Evolutionary conservation across 140 eudicot genomes (phyloP), one percentile per base, ranked within the genome.

Genomic region (Bidens hawaiensis): DNA sequence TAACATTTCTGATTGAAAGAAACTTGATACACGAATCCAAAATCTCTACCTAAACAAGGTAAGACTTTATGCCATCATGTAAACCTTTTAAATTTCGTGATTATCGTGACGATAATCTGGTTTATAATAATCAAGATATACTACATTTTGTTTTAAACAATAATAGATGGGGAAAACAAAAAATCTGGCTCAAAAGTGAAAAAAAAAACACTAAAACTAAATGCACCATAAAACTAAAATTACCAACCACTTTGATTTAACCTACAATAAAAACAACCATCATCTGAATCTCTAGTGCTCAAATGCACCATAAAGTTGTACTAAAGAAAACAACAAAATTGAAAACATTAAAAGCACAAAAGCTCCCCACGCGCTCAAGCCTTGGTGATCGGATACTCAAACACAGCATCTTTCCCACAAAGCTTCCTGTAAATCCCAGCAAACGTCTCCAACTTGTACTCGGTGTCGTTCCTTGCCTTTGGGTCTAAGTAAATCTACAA

Each of bases 361-460:
- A 47, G 14, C 14, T 27, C 22, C 60, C 34, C 30, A 2, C 0
- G 36, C 76, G 31, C 63, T 66, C 58, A 86, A 3, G 87, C 76
- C 26, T 83, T 88, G 0, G 78, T 58, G 0, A 73, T 54, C 0
- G 95, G 95, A 36, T 77, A 86, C 60, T 86, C 95, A 30, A 86
- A 86, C 31, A 86, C 95, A 2, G 83, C 95, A 21, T 86, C 95
- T 38, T 83, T 86, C 46, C 95, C 95, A 10, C 88, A 86, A 45
- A 86, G 95, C 79, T 83, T 86, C 82, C 95, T 80, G 91, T 86
- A 86, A 62, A 86, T 88, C n/a, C 83, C 88, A 13, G 83, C 62
- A 73, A 83, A 86, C 5, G 95, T 86, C 78, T 86, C 95, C 41
- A 86, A 70, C 74, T 86, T 86, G 69, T 86, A 83, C 79, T 86